phyloP scores from a whole-genome alignment of 1,139 yeast genomes.

The Lodderomyces elongisporus region DNA sequence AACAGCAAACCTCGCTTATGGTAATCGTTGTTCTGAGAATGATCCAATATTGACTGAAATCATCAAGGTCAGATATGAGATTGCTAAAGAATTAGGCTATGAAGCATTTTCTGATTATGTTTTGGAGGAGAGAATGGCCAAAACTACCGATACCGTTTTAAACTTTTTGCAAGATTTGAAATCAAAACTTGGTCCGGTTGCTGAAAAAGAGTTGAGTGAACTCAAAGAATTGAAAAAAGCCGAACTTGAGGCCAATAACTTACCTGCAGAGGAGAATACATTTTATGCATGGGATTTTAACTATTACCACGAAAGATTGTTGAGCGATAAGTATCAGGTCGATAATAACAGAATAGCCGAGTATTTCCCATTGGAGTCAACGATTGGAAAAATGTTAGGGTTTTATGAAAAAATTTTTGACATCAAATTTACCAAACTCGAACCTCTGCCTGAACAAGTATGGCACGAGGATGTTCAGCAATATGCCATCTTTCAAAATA shows the following conservation, averaged over 20 bases:
- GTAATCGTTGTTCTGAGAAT: conserved; percentile 60
- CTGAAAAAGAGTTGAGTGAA: conserved; percentile 45
- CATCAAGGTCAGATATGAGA: conserved; percentile 52
- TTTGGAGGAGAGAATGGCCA: conserved; percentile 78
- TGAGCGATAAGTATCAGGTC: conserved; percentile 65
- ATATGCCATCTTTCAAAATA: conserved; percentile 64
- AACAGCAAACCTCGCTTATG: conserved; percentile 59
- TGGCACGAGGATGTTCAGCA: conserved; percentile 83
- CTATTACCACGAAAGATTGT: conserved; percentile 57
- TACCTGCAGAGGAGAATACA: conserved; percentile 32
- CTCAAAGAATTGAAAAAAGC: conserved; percentile 51
- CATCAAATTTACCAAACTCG: conserved; percentile 56
- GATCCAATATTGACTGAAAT: conserved; percentile 56
- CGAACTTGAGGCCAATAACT: conserved; percentile 43
- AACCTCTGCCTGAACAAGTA: conserved; percentile 24
- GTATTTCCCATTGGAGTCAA: conserved; percentile 68
- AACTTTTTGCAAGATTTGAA: conserved; percentile 59
- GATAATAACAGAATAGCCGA: conserved; percentile 70
- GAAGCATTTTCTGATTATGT: conserved; percentile 61
- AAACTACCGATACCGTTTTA: conserved; percentile 53
- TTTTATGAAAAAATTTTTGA: conserved; percentile 67
- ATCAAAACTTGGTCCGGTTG: conserved; percentile 53
- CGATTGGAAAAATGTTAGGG: conserved; percentile 62
- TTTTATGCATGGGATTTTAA: conserved; percentile 73
- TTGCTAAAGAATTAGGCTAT: conserved; percentile 64